A percentile compares a stretch with the other conserved stretches of the same genome.
These are phyloP conservation scores for Fusarium succisae DNA, from an alignment of 2,329 filamentous ascomycete genomes.

Conservation along the genomic window DNA sequence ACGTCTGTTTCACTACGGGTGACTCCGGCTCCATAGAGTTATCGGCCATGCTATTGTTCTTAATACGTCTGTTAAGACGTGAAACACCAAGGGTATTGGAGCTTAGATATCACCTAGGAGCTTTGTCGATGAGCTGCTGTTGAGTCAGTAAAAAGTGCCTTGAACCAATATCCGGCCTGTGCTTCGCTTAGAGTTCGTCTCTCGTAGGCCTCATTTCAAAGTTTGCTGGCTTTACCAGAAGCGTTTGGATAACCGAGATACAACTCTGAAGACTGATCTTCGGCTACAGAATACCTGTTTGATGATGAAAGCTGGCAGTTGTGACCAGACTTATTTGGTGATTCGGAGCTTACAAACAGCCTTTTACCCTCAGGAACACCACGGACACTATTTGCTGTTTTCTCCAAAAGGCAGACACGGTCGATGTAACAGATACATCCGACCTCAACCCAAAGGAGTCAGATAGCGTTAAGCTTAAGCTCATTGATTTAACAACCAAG, in stretches of 20 bases:
- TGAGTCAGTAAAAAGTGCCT: background rate
- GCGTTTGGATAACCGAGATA: background rate
- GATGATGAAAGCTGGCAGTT: background rate
- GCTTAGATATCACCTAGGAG: background rate
- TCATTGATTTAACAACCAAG: background rate
- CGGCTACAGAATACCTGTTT: background rate
- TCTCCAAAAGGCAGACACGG: background rate
- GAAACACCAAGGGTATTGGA: constrained; percentile 23
- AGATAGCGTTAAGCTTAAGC: background rate
- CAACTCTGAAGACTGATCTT: background rate
- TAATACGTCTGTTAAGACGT: constrained; percentile 18
- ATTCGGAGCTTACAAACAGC: background rate
- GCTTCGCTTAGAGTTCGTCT: constrained; percentile 4
- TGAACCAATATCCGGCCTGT: background rate
- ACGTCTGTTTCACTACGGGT: constrained; percentile 10
- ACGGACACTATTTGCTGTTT: background rate
- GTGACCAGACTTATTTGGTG: background rate
- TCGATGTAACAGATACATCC: background rate
- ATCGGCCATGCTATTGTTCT: constrained; percentile 32
- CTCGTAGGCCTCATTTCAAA: background rate
- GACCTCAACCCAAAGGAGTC: background rate
- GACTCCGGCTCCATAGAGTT: constrained; percentile 25
- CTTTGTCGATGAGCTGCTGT: background rate
- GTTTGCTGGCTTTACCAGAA: background rate
- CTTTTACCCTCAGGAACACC: background rate